These are phyloP conservation scores for Pythium folliculosum DNA, from an alignment of 352 stramenopile genomes.

Conservation along the genomic window DNA sequence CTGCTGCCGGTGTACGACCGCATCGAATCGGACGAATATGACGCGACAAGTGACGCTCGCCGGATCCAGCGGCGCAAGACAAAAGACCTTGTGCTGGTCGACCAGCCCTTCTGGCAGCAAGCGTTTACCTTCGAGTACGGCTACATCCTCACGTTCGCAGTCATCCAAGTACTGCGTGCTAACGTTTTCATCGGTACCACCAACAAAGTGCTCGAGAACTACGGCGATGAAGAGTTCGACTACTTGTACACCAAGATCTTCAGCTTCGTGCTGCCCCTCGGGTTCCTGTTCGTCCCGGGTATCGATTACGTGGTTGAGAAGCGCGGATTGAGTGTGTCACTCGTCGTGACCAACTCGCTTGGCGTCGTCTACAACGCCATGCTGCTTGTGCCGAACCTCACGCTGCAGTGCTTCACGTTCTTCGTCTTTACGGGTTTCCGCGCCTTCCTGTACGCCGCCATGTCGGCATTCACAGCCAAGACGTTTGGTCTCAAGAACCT, in stretches of 20 bases:
- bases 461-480: conserved; percentile 86
- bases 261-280: conserved; percentile 79
- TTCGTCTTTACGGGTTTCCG: conserved; percentile 84
- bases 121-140: conserved; percentile 79
- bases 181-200: conserved; percentile 86
- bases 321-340: conserved; percentile 54
- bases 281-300: conserved; percentile 81
- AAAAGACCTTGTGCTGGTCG: conserved; percentile 46
- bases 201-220: conserved; percentile 85
- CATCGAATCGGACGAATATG: conserved; percentile 33
- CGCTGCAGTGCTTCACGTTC: conserved; percentile 71
- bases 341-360: conserved; percentile 74
- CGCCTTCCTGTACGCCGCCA: conserved; percentile 85
- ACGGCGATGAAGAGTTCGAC: conserved; percentile 60
- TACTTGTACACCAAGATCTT: conserved; percentile 88
- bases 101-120: conserved; percentile 61
- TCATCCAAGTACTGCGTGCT: conserved; percentile 73
- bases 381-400: conserved; percentile 62
- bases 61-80: conserved; percentile 13
- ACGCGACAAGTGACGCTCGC: conserved; percentile 17
- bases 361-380: conserved; percentile 77
- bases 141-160: conserved; percentile 72
- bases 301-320: conserved; percentile 87
- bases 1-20: conserved; percentile 34
- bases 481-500: conserved; percentile 87